Evolutionary conservation across 164 flowering plant species (phyloP), one percentile per base, ranked within the genome.

Genomic region (Nymphaea thermarum): DNA sequence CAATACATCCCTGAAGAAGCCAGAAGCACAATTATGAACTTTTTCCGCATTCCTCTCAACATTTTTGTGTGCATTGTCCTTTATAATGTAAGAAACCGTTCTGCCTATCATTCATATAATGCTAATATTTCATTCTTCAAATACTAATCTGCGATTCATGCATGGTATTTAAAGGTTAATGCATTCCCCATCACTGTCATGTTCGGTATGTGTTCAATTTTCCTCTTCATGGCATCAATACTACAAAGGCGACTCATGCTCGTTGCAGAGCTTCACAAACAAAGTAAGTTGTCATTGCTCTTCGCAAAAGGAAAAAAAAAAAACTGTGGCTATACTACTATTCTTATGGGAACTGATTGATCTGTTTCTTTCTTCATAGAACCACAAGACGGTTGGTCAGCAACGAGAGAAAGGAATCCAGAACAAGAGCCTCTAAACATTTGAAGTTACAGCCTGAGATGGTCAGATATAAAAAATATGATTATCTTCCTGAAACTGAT

Each of bases 191-290:
- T 91, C 79, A 89, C 95, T 5, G 79, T 94, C 43, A 94, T 94
- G 98, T 88, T 91, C 66, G 97, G 97, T 62, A 94, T 94, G 98
- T 94, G 98, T 86, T 91, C 98, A 2, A 85, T 91, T 74, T 94
- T 94, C 85, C 90, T 94, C 65, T 79, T 88, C 62, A 80, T 94
- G 82, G 93, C 98, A 42, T 82, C 87, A 15, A 64, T 94, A 67
- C 72, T 94, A 78, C 97, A 91, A 71, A 85, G 97, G 81, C 83
- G 98, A 62, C 91, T 94, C 66, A 72, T 80, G 82, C 79, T 77
- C 12, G 86, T 94, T 65, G 80, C 91, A 25, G 98, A 79, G 68
- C 67, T 44, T 68, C 75, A 91, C 44, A 89, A 84, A 80, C 74
- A 91, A 74, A 94, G 96, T 91, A 68, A 60, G 64, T 14, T 44